Conservation (phyloP, 176 grass and related monocot species). For the Rhynchospora pubera region DNA sequence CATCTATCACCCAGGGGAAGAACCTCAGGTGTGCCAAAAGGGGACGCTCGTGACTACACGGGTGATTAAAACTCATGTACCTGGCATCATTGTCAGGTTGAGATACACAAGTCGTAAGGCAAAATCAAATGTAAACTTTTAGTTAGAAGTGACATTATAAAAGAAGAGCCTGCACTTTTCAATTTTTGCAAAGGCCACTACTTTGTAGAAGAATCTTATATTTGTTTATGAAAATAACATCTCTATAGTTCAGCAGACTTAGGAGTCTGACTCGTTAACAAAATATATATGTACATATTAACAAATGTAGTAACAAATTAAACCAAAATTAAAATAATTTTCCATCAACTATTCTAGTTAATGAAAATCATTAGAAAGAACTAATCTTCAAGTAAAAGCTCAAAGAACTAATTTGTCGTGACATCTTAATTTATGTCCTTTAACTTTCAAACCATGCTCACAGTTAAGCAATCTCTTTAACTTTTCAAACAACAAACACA, state of each 20-base stretch:
- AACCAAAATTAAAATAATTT: neutral
- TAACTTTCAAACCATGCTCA: neutral
- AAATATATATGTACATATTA: neutral
- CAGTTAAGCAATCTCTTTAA: neutral
- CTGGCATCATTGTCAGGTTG: neutral
- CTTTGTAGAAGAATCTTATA: neutral
- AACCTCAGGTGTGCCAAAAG: constrained; percentile 78
- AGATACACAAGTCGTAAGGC: neutral
- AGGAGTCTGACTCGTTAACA: neutral
- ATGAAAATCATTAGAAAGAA: neutral
- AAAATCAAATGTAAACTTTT: neutral
- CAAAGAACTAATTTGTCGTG: neutral
- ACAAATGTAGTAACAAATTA: neutral
- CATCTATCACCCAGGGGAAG: constrained; percentile 80
- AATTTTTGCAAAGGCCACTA: neutral
- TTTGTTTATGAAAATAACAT: neutral
- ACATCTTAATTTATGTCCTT: neutral
- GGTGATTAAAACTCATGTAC: constrained; percentile 90
- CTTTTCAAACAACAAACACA: neutral
- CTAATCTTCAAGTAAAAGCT: neutral
- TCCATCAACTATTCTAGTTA: neutral
- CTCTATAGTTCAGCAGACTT: neutral
- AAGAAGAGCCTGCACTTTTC: neutral
- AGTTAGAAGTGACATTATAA: neutral
- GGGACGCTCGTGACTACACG: constrained; percentile 75